phyloP scores from a whole-genome alignment of 2,329 filamentous ascomycete species.

The Trichoderma atroviride region DNA sequence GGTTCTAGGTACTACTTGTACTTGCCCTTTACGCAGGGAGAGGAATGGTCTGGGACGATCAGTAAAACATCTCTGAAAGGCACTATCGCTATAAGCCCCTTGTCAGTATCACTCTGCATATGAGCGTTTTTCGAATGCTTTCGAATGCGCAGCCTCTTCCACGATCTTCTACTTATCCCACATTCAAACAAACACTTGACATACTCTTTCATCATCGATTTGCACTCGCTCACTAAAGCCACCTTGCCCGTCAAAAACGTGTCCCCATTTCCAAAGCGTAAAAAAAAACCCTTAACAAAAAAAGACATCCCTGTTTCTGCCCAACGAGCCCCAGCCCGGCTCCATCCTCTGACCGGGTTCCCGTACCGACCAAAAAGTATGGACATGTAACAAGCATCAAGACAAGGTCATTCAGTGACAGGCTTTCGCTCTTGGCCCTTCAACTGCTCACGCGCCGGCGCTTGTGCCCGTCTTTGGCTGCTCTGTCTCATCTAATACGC shows the following conservation, averaged over 20 bases:
- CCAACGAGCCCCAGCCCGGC: conserved; percentile 18
- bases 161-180: neutral
- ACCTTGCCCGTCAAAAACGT: neutral
- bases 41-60: neutral
- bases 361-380: neutral
- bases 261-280: neutral
- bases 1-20: neutral
- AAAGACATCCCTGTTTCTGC: conserved; percentile 6
- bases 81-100: neutral
- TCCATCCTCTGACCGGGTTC: neutral
- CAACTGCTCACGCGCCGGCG: conserved; percentile 19
- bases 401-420: neutral
- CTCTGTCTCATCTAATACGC: neutral
- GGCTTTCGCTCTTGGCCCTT: conserved; percentile 5
- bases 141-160: neutral
- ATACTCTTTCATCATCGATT: neutral
- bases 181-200: neutral
- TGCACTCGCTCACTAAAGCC: neutral
- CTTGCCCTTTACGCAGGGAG: neutral
- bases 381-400: neutral
- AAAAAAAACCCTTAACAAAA: neutral
- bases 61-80: neutral
- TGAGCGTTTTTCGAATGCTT: neutral
- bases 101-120: neutral
- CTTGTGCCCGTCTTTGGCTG: conserved; percentile 11